Evolutionary conservation across 2,329 filamentous ascomycete genomes (phyloP), one percentile per base, ranked within the genome.

Genomic region (Fulvia fulva): DNA sequence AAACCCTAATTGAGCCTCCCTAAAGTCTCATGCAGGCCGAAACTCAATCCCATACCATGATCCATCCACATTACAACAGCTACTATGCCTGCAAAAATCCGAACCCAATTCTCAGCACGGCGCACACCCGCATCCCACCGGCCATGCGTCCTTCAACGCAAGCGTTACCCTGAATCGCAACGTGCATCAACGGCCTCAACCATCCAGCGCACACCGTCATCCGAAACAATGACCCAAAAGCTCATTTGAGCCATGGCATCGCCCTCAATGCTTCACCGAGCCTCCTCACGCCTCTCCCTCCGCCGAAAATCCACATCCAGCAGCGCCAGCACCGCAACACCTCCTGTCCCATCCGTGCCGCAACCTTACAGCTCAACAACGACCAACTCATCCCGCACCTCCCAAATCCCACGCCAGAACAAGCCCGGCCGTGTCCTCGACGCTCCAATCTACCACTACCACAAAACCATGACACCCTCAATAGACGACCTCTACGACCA

Each of bases 401-500:
- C 28, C 28, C 28, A 30, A 11, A 30, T 30, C 28, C 28, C 28
- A 30, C 28, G 11, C 28, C 28, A 30, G 28, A 30, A 30, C 11
- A 41, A 3, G 6, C 34, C 16, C 7, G 34, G n/a, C 16, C 34
- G 34, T n/a, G 12, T 41, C 34, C 12, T 41, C 12, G 12, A 41
- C 16, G 34, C 34, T 41, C 14, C 16, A 41, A 41, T n/a, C 6
- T 41, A 16, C 34, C 34, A 41, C 12, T 30, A 30, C 37, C 12
- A 41, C 34, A 41, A 7, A 16, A 41, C 34, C 34, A 16, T n/a
- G 16, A 6, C 34, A 41, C 16, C 14, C 14, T 1, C 34, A 19
- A 6, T 6, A 16, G 51, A 55, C 30, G 57, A 59, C 11, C 19
- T 63, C 16, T 61, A 61, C 41, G 30, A 57, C 44, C 56, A 53